Conservation (phyloP, 1,284 basidiomycete genomes). For the Trichosporon faecale region DNA sequence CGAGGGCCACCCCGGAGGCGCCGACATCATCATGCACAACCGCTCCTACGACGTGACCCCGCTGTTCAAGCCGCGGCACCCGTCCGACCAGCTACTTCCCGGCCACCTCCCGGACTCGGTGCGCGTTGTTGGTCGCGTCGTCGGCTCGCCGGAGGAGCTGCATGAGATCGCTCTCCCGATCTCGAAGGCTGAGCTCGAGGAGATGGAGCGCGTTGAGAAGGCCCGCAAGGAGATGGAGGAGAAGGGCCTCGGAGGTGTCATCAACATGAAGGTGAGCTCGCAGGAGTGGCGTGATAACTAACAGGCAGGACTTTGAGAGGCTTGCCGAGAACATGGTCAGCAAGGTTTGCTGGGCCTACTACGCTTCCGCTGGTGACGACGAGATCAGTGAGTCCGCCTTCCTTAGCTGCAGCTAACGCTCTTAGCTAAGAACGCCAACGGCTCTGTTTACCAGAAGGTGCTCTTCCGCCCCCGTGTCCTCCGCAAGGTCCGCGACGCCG, state of each 20-base stretch:
- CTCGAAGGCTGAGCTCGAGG: constrained; percentile 38
- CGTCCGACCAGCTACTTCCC: constrained; percentile 42
- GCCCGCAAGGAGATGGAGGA: constrained; percentile 41
- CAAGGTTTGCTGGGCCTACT: constrained; percentile 74
- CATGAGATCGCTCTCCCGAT: constrained; percentile 37
- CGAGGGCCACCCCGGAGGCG: constrained; percentile 48
- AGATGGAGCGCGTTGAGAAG: constrained; percentile 34
- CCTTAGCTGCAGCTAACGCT: not conserved
- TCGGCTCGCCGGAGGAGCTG: constrained; percentile 33
- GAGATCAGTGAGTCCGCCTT: constrained; percentile 62
- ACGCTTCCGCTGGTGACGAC: constrained; percentile 76
- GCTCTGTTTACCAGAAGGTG: constrained; percentile 69
- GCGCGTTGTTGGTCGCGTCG: constrained; percentile 31
- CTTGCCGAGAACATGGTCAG: constrained; percentile 62
- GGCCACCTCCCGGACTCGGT: constrained; percentile 43
- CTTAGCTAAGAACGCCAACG: constrained; percentile 60
- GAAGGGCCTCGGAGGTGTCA: constrained; percentile 39
- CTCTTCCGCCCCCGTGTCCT: constrained; percentile 84
- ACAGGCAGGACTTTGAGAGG: constrained; percentile 52
- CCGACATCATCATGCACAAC: constrained; percentile 44
- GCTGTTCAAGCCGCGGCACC: constrained; percentile 48
- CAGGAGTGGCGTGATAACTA: not conserved
- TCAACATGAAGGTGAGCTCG: constrained; percentile 38
- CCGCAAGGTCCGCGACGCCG: constrained; percentile 71
- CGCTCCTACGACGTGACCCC: constrained; percentile 44